Evolutionary conservation across 1,284 basidiomycete species (phyloP).

Genomic region (Sanghuangporus weigelae): DNA sequence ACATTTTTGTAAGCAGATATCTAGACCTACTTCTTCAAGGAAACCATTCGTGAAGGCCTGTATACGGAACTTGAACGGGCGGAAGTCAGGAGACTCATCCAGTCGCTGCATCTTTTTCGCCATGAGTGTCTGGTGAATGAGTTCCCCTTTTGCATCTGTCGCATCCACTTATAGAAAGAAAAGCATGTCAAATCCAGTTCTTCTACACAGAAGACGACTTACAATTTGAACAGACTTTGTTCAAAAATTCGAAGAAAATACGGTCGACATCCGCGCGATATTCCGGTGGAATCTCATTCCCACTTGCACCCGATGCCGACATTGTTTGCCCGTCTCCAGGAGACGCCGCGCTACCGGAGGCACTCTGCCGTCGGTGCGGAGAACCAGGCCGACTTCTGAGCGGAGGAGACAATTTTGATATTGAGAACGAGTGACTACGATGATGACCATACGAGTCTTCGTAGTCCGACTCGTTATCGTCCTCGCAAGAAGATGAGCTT

Average conservation of each 20-base stretch:
- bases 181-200: not conserved
- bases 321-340: conserved; percentile 26
- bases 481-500: conserved; percentile 32
- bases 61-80: conserved; percentile 99
- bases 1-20: conserved; percentile 12
- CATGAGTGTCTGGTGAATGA: conserved; percentile 98
- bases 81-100: conserved; percentile 93
- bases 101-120: conserved; percentile 96
- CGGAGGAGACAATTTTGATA: conserved; percentile 23
- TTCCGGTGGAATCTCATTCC: conserved; percentile 74
- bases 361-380: conserved; percentile 7
- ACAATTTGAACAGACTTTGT: conserved; percentile 88
- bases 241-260: conserved; percentile 90
- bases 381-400: conserved; percentile 16
- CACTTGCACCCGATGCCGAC: conserved; percentile 31
- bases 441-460: conserved; percentile 28
- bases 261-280: conserved; percentile 80
- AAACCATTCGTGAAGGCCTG: conserved; percentile 98
- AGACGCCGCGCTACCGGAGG: not conserved
- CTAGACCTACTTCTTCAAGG: conserved; percentile 72
- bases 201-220: conserved; percentile 31
- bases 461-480: conserved; percentile 35
- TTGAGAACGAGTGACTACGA: conserved; percentile 24
- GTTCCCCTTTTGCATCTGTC: conserved; percentile 91
- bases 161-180: conserved; percentile 69